phyloP scores from a whole-genome alignment of 169 alveolate species.

The Plasmodium cynomolgi region DNA sequence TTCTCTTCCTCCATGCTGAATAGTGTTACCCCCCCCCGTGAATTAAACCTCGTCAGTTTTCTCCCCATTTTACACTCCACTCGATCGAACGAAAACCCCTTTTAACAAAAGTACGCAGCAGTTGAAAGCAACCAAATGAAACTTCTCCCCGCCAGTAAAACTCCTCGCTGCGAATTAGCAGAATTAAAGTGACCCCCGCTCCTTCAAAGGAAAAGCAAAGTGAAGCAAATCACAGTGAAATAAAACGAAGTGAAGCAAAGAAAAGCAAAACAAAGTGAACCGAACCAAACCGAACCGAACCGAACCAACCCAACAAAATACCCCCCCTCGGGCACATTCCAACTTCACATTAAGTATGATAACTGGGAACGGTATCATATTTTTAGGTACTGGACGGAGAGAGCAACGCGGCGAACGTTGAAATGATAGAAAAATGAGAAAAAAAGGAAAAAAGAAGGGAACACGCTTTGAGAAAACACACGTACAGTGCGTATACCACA shows the following conservation, averaged over 20 bases:
- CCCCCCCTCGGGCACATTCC: not conserved
- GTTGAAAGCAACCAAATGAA: not conserved
- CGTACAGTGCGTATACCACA: not conserved
- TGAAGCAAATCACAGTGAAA: not conserved
- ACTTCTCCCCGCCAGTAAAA: not conserved
- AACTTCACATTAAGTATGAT: constrained; percentile 44
- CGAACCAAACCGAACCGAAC: not conserved
- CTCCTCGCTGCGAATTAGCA: not conserved
- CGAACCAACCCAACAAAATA: not conserved
- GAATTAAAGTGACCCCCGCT: not conserved
- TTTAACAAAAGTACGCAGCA: not conserved
- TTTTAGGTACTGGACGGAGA: constrained; percentile 42
- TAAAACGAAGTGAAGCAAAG: not conserved
- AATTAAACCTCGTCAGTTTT: not conserved
- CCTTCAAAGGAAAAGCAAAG: not conserved
- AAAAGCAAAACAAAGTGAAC: not conserved
- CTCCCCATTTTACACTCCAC: not conserved
- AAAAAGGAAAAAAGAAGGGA: not conserved
- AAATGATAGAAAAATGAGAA: not conserved
- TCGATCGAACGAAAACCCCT: not conserved
- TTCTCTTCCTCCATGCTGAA: not conserved
- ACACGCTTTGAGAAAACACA: not conserved
- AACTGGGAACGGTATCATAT: constrained; percentile 70
- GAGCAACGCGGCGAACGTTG: not conserved
- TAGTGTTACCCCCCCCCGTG: not conserved